These are phyloP conservation scores for Gynochthodes officinalis DNA, from an alignment of 257 asterid genomes.

Conservation along the genomic window DNA sequence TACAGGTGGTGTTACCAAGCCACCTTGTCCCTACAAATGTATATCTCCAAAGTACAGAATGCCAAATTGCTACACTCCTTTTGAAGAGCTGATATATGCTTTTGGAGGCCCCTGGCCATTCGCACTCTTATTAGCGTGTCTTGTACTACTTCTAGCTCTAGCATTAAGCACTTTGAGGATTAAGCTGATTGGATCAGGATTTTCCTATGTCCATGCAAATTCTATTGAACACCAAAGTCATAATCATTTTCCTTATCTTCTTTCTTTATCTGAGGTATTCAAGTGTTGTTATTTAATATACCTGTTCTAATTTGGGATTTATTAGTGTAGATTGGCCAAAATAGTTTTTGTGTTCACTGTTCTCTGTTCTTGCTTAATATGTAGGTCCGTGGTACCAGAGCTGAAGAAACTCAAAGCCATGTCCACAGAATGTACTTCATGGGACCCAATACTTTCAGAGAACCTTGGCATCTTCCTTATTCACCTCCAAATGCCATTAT, in stretches of 20 bases:
- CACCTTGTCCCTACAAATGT: slow-evolving; percentile 75
- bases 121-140: slow-evolving; percentile 54
- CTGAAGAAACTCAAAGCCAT: slow-evolving; percentile 84
- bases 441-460: slow-evolving; percentile 96
- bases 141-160: slow-evolving; percentile 69
- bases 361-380: slow-evolving; percentile 10
- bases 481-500: slow-evolving; percentile 84
- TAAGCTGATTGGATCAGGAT: slow-evolving; percentile 73
- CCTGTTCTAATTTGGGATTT: not conserved
- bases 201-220: slow-evolving; percentile 48
- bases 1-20: slow-evolving; percentile 84
- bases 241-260: slow-evolving; percentile 83
- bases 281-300: slow-evolving; percentile 9
- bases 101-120: slow-evolving; percentile 97
- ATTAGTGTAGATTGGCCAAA: not conserved
- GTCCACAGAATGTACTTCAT: slow-evolving; percentile 92
- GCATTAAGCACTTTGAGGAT: slow-evolving; percentile 62
- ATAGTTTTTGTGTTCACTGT: slow-evolving; percentile 6
- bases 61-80: slow-evolving; percentile 87
- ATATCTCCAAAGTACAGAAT: slow-evolving; percentile 77
- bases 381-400: slow-evolving; percentile 86
- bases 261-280: slow-evolving; percentile 88
- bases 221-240: slow-evolving; percentile 63
- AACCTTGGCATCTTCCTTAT: slow-evolving; percentile 98
- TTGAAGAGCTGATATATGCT: slow-evolving; percentile 86